phyloP scores from a whole-genome alignment of 2,329 filamentous ascomycete genomes.

The Trichoderma lentiforme region DNA sequence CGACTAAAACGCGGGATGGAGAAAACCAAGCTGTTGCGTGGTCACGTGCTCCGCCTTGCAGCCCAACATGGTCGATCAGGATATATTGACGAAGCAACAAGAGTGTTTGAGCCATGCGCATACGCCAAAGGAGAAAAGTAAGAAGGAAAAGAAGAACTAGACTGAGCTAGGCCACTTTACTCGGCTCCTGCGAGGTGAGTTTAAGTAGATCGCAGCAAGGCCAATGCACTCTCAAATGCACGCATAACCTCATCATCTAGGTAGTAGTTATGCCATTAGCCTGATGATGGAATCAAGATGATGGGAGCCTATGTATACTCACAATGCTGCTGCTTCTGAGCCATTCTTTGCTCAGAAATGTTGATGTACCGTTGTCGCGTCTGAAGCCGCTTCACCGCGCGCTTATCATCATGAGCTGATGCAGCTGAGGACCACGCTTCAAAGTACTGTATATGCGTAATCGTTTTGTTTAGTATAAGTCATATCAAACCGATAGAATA shows the following conservation, averaged over 20 bases:
- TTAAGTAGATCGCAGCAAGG: constrained; percentile 44
- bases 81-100: not conserved
- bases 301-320: constrained; percentile 33
- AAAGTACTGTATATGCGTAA: constrained; percentile 60
- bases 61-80: not conserved
- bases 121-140: not conserved
- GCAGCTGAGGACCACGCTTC: constrained; percentile 73
- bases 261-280: constrained; percentile 20
- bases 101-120: not conserved
- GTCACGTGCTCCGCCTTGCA: not conserved
- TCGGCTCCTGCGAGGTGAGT: not conserved
- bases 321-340: constrained; percentile 79
- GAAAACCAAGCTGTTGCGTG: not conserved
- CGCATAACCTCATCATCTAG: constrained; percentile 55
- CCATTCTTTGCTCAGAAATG: constrained; percentile 67
- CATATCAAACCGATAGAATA: not conserved
- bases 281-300: not conserved
- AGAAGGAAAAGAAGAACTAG: not conserved
- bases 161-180: not conserved
- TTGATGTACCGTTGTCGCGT: constrained; percentile 76
- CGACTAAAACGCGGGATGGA: not conserved
- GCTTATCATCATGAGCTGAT: constrained; percentile 67
- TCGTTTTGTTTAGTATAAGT: not conserved
- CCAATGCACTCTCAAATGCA: constrained; percentile 61
- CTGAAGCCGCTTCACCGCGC: constrained; percentile 74